phyloP scores from a whole-genome alignment of 345 rosid genomes.

The Gossypium turneri region DNA sequence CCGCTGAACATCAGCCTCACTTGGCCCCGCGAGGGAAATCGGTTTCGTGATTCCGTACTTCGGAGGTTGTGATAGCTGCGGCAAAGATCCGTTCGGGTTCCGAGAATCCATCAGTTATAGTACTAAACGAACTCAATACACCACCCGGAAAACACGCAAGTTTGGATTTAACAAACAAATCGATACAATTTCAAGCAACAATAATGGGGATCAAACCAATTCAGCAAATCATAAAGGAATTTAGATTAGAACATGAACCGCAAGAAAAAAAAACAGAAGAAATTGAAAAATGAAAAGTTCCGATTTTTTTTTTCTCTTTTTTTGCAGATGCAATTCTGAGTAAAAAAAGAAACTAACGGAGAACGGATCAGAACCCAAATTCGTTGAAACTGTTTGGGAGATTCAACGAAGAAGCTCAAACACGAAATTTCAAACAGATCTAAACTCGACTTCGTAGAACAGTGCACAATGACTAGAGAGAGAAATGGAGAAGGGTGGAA shows the following conservation, averaged over 20 bases:
- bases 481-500: neutral
- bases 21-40: slow-evolving; percentile 74
- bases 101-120: slow-evolving; percentile 45
- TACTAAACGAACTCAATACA: neutral
- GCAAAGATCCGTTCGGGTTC: slow-evolving; percentile 33
- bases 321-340: neutral
- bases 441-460: neutral
- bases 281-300: neutral
- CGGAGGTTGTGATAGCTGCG: slow-evolving; percentile 24
- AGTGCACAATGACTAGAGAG: neutral
- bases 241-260: neutral
- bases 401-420: slow-evolving; percentile 6
- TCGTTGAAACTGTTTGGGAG: too few species aligned
- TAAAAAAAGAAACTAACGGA: neutral
- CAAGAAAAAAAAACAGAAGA: neutral
- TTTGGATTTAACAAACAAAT: slow-evolving; percentile 9
- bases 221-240: neutral
- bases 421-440: slow-evolving; percentile 16
- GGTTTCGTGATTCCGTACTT: slow-evolving; percentile 73
- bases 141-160: neutral
- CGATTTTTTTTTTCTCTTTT: neutral
- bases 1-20: slow-evolving; percentile 61
- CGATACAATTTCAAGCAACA: neutral
- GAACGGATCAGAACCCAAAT: slow-evolving; percentile 12
- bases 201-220: neutral